Conservation (phyloP, 2,329 filamentous ascomycete genomes). For the Cytospora piceicola region DNA sequence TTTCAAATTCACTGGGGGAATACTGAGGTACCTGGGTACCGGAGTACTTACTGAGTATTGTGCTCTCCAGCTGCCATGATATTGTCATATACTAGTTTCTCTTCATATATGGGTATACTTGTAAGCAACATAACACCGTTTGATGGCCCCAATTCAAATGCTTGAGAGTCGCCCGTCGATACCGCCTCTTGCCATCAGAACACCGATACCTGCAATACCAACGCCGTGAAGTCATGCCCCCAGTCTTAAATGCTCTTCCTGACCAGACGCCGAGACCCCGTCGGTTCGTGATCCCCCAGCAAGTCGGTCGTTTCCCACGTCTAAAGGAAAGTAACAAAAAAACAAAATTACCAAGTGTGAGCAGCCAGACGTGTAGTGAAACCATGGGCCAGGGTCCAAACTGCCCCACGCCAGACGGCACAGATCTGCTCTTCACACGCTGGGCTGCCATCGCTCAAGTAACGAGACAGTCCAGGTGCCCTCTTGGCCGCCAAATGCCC, state of each 20-base stretch:
- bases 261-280: not conserved
- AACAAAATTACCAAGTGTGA: not conserved
- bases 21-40: not conserved
- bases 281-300: not conserved
- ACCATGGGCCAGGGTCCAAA: not conserved
- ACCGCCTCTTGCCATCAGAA: not conserved
- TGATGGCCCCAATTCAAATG: not conserved
- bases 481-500: constrained; percentile 3
- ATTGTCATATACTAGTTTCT: not conserved
- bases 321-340: not conserved
- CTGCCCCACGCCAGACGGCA: too few relatives aligned
- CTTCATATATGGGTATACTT: not conserved
- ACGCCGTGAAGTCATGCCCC: not conserved
- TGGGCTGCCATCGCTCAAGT: constrained; percentile 19
- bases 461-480: constrained; percentile 25
- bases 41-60: not conserved
- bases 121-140: not conserved
- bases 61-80: not conserved
- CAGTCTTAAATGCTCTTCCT: not conserved
- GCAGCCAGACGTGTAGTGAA: not conserved
- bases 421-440: not conserved
- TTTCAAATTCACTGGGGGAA: not conserved
- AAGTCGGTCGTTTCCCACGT: not conserved
- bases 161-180: not conserved
- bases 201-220: not conserved